phyloP scores from a whole-genome alignment of 1,139 yeast genomes.

The Geotrichum carabidarum region DNA sequence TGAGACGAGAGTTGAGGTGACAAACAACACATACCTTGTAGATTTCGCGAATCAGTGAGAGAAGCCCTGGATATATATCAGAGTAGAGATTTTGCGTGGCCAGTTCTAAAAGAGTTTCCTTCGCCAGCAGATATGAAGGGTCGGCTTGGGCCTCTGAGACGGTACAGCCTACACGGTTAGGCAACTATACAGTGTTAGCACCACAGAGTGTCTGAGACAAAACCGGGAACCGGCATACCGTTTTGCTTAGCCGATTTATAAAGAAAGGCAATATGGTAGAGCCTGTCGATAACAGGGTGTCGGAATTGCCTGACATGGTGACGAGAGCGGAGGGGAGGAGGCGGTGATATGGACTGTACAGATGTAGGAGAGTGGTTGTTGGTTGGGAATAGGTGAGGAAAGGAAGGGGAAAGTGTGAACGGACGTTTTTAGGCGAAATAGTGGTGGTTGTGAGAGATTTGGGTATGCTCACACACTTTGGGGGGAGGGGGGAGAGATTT shows the following conservation, averaged over 20 bases:
- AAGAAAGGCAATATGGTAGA: constrained; percentile 18
- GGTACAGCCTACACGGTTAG: constrained; percentile 28
- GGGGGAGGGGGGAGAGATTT: too few relatives aligned
- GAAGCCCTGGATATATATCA: constrained; percentile 18
- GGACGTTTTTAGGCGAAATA: neutral
- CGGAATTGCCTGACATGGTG: constrained; percentile 5
- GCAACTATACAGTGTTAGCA: constrained; percentile 25
- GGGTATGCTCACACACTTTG: neutral
- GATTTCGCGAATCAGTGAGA: constrained; percentile 14
- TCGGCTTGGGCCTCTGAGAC: constrained; percentile 30
- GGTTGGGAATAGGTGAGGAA: neutral
- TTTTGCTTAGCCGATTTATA: constrained; percentile 14
- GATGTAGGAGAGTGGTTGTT: neutral
- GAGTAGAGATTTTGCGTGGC: constrained; percentile 12
- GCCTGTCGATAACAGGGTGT: constrained; percentile 4
- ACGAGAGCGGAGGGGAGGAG: neutral
- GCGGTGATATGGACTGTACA: neutral
- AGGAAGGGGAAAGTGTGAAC: neutral
- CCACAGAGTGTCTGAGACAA: neutral
- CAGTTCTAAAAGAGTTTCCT: constrained; percentile 16
- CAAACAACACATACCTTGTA: constrained; percentile 16
- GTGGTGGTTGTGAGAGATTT: neutral
- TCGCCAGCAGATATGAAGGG: constrained; percentile 13
- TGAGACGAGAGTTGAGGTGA: neutral
- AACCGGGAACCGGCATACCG: constrained; percentile 10